Conservation (phyloP, 2,329 filamentous ascomycete genomes). For the Aspergillus sp. region DNA sequence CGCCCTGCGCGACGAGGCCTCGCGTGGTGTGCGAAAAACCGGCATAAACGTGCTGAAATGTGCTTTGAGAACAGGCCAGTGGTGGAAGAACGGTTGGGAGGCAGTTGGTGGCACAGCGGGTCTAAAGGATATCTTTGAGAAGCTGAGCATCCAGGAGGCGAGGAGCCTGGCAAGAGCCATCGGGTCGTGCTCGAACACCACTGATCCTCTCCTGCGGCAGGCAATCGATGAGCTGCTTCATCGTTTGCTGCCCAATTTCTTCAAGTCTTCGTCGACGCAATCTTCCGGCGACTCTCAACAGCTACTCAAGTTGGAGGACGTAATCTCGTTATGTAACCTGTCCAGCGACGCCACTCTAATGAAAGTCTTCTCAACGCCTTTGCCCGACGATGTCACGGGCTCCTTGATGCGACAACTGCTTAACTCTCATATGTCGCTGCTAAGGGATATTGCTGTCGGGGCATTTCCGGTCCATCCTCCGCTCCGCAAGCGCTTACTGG, state of each 20-base stretch:
- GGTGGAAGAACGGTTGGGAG: not conserved
- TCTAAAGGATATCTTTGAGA: slow-evolving; percentile 1
- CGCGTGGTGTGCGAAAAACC: not conserved
- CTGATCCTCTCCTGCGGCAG: not conserved
- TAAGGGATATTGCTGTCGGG: not conserved
- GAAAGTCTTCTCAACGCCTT: not conserved
- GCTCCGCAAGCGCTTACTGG: not conserved
- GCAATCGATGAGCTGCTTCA: not conserved
- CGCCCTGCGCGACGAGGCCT: not conserved
- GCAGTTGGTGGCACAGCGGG: not conserved
- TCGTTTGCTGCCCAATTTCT: not conserved
- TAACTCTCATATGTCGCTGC: not conserved
- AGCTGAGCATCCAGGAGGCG: slow-evolving; percentile 1
- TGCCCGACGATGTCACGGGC: not conserved
- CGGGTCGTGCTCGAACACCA: not conserved
- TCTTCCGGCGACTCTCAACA: not conserved
- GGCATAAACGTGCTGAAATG: not conserved
- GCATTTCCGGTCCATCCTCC: not conserved
- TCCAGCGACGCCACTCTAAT: not conserved
- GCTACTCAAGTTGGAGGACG: not conserved
- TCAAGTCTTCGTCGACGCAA: not conserved
- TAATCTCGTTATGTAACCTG: not conserved
- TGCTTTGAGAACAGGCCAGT: not conserved
- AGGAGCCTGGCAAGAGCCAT: slow-evolving; percentile 1
- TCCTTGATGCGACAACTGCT: not conserved